Conservation (phyloP, 495 filamentous ascomycete genomes). For the Lepraria neglecta region DNA sequence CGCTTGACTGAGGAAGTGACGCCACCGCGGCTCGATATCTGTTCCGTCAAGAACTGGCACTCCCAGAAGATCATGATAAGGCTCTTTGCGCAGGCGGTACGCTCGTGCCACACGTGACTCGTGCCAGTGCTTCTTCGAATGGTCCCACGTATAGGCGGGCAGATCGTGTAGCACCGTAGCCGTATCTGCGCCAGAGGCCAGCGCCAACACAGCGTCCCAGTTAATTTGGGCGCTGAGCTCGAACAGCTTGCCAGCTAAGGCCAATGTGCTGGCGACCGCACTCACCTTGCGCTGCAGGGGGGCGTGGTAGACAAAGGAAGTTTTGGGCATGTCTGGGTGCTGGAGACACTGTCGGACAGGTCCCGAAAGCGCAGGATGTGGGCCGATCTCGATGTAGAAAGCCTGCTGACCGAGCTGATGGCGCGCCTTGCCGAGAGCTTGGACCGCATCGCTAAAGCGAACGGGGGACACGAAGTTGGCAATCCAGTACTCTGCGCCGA, state of each 20-base stretch:
- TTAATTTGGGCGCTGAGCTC: slow-evolving; percentile 28
- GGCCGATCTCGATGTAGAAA: slow-evolving; percentile 47
- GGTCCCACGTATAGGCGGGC: slow-evolving; percentile 39
- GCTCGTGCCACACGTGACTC: slow-evolving; percentile 31
- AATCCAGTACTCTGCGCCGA: slow-evolving; percentile 39
- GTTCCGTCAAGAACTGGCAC: slow-evolving; percentile 22
- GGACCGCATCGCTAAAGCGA: slow-evolving; percentile 30
- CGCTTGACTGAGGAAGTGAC: slow-evolving; percentile 27
- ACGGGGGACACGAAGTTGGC: slow-evolving; percentile 40
- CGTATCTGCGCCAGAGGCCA: not conserved
- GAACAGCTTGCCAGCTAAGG: not conserved
- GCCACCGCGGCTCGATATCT: slow-evolving; percentile 30
- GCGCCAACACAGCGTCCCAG: slow-evolving; percentile 11
- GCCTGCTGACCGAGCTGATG: too few relatives aligned
- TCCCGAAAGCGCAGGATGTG: slow-evolving; percentile 40
- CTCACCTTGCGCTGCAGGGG: too few relatives aligned
- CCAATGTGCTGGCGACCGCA: too few relatives aligned
- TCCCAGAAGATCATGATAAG: slow-evolving; percentile 29
- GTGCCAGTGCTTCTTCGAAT: slow-evolving; percentile 33
- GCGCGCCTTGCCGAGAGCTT: slow-evolving; percentile 16
- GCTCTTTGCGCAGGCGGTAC: slow-evolving; percentile 24
- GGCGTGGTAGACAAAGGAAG: not conserved
- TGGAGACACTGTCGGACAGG: slow-evolving; percentile 38
- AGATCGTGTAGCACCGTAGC: slow-evolving; percentile 30
- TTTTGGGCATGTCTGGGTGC: not conserved